Conservation (phyloP, 2,329 filamentous ascomycete species). For the Apiospora kogelbergensis region DNA sequence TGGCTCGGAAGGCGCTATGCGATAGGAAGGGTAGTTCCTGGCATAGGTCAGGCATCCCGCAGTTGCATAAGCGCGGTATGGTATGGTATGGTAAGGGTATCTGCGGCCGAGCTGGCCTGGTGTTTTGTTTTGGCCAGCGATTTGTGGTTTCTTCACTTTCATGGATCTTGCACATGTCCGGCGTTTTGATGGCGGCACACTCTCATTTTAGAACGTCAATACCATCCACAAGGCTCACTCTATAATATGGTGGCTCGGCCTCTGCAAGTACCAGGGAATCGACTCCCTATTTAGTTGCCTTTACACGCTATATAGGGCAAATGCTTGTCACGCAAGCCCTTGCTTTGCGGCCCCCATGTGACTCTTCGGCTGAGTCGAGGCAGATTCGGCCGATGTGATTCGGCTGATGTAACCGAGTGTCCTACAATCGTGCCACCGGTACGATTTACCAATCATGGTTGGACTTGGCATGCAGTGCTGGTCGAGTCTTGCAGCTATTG, state of each 20-base stretch:
- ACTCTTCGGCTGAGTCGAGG: neutral
- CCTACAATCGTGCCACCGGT: neutral
- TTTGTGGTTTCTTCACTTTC: neutral
- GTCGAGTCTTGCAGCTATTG: neutral
- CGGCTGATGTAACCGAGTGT: neutral
- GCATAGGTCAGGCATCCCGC: neutral
- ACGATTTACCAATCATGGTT: neutral
- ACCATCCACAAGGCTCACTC: neutral
- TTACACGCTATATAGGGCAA: neutral
- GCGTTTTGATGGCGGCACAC: neutral
- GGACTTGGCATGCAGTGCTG: neutral
- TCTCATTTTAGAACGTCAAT: constrained; percentile 3
- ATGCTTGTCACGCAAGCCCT: neutral
- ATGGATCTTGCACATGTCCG: neutral
- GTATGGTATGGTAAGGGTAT: neutral
- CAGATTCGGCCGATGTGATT: too few relatives aligned
- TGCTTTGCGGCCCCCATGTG: neutral
- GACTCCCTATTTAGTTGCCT: neutral
- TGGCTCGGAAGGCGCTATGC: neutral
- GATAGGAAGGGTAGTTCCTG: neutral
- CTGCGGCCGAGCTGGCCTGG: neutral
- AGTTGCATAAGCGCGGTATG: neutral
- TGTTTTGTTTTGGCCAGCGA: neutral
- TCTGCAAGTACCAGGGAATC: neutral
- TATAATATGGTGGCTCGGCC: neutral